These are phyloP conservation scores for Irpex rosettiformis DNA, from an alignment of 1,284 basidiomycete genomes.

Conservation along the genomic window DNA sequence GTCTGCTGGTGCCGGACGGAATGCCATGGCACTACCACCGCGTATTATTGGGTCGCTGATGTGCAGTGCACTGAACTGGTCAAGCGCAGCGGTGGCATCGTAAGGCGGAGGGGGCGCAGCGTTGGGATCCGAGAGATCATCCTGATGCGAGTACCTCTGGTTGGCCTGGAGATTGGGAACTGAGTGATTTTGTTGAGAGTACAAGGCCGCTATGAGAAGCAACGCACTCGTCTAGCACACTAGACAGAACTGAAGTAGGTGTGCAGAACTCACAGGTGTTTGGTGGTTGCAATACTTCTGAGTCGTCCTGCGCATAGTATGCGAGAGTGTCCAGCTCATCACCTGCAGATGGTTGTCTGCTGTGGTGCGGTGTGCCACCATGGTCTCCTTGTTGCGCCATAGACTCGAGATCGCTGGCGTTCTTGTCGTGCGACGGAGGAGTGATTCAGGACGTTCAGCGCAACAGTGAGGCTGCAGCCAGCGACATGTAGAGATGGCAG, in stretches of 20 bases:
- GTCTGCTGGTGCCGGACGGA: constrained; percentile 16
- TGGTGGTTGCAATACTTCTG: constrained; percentile 7
- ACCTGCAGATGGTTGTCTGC: not conserved
- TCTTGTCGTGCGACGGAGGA: not conserved
- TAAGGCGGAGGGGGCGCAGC: constrained; percentile 33
- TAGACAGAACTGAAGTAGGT: not conserved
- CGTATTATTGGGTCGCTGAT: constrained; percentile 37
- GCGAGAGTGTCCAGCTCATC: constrained; percentile 13
- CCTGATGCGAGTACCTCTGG: constrained; percentile 27
- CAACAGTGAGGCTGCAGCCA: not conserved
- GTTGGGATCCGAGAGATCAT: constrained; percentile 18
- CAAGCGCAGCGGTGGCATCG: constrained; percentile 42
- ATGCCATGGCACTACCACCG: constrained; percentile 16
- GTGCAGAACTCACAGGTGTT: constrained; percentile 11
- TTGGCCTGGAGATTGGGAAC: constrained; percentile 37
- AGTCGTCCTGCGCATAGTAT: constrained; percentile 13
- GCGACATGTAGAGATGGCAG: not conserved
- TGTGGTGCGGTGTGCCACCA: not conserved
- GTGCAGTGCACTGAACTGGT: constrained; percentile 45
- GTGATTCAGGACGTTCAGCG: not conserved
- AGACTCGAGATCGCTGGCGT: not conserved
- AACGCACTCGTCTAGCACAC: not conserved
- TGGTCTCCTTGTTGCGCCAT: not conserved
- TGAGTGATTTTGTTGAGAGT: constrained; percentile 35
- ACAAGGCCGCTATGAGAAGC: constrained; percentile 8